These are phyloP conservation scores for Pachyrhizus erosus DNA, from an alignment of 306 rosid species.

Conservation along the genomic window DNA sequence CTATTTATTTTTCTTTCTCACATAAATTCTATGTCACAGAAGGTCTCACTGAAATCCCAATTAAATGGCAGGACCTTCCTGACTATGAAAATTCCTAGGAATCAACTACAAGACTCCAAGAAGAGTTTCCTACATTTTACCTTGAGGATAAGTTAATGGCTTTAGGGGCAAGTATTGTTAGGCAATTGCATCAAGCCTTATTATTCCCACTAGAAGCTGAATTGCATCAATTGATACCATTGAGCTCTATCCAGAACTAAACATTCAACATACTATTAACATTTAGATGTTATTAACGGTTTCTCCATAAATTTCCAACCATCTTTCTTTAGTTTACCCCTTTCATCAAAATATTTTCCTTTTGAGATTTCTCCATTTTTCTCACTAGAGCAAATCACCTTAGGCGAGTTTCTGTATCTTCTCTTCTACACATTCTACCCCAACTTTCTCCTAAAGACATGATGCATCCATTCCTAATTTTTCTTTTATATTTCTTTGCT, in stretches of 20 bases:
- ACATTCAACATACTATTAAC: not conserved
- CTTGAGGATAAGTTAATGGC: not conserved
- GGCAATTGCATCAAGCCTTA: no score
- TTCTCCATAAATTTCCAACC: not conserved
- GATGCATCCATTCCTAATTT: not conserved
- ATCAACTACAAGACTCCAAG: no score
- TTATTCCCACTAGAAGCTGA: not conserved
- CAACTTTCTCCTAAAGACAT: slow-evolving; percentile 12
- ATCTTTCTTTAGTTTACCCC: not conserved
- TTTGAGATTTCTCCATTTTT: not conserved
- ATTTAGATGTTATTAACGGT: not conserved
- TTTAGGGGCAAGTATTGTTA: not conserved
- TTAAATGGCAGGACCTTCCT: no score
- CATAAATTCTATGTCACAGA: no score
- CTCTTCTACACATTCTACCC: not conserved
- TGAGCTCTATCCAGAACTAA: slow-evolving; percentile 15
- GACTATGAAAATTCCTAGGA: no score
- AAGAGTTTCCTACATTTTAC: no score
- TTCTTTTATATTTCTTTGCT: not conserved
- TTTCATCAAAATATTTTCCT: slow-evolving; percentile 3
- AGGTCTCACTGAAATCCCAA: no score
- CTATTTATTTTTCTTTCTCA: no score
- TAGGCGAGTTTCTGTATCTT: not conserved
- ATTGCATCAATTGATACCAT: not conserved
- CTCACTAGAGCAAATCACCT: not conserved